Percentiles rank a stretch among this genome's conserved stretches.
Conservation (phyloP, 805 yeast genomes). For the Yamadazyma tumulicola region DNA sequence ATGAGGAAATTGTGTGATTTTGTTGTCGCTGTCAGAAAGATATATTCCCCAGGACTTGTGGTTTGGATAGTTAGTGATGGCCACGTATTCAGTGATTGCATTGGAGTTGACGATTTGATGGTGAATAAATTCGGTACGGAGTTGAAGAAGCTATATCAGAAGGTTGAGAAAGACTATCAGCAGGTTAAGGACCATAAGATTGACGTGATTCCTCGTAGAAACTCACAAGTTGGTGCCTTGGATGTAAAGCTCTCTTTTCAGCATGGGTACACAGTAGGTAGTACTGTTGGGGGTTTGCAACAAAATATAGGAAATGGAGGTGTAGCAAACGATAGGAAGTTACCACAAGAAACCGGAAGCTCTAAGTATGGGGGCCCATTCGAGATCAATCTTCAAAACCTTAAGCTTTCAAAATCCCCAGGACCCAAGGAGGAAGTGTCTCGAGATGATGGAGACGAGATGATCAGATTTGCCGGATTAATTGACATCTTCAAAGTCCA, state of each 20-base stretch:
- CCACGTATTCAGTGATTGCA: slow-evolving; percentile 61
- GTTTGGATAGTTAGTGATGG: slow-evolving; percentile 61
- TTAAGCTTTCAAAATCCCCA: no score
- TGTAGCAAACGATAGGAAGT: no score
- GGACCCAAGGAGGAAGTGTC: not conserved
- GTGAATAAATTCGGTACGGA: slow-evolving; percentile 47
- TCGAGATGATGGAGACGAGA: slow-evolving; percentile 4
- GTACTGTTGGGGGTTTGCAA: not conserved
- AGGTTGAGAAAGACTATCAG: not conserved
- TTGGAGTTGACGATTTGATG: slow-evolving; percentile 55
- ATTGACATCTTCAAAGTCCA: slow-evolving; percentile 30
- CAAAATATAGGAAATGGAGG: not conserved
- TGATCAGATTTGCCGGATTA: slow-evolving; percentile 32
- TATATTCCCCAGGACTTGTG: slow-evolving; percentile 55
- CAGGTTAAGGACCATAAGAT: no score
- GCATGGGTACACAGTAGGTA: not conserved
- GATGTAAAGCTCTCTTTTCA: not conserved
- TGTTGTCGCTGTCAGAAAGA: slow-evolving; percentile 21
- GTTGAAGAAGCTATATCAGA: slow-evolving; percentile 40
- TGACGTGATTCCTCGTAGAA: no score
- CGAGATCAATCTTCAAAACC: not conserved
- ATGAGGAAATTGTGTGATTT: slow-evolving; percentile 28
- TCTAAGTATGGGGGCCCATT: not conserved
- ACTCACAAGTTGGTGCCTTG: not conserved
- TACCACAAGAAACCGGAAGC: not conserved